These are phyloP conservation scores for Neofusicoccum kwambonambiense DNA, from an alignment of 2,329 filamentous ascomycete species.

Conservation along the genomic window DNA sequence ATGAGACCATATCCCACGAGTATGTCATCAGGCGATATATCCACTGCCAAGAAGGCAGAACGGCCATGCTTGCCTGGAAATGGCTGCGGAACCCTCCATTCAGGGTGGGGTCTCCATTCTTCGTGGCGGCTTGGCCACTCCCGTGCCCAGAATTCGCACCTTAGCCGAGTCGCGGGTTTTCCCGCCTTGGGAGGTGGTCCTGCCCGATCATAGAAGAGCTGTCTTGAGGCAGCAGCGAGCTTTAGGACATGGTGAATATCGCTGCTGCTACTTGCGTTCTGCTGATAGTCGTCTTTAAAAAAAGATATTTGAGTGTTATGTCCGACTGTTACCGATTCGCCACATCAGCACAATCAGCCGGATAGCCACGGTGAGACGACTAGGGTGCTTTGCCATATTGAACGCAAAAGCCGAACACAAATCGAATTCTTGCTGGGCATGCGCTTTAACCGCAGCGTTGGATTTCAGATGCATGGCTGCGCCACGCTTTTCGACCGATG, in stretches of 20 bases:
- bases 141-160: not conserved
- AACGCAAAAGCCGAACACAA: not conserved
- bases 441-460: not conserved
- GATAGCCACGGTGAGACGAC: too few relatives aligned
- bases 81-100: not conserved
- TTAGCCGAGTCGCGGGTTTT: not conserved
- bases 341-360: not conserved
- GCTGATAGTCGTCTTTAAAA: not conserved
- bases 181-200: not conserved
- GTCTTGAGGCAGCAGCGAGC: not conserved
- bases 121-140: slow-evolving; percentile 3
- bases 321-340: not conserved
- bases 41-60: not conserved
- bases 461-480: not conserved
- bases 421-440: not conserved
- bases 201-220: not conserved
- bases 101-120: not conserved
- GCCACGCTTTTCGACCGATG: not conserved
- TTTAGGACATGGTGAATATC: not conserved
- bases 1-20: not conserved
- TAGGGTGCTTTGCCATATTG: not conserved
- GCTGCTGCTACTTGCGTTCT: not conserved
- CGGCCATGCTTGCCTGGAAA: not conserved
- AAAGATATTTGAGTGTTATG: too few relatives aligned
- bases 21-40: not conserved